These are phyloP conservation scores for Physcomitrellopsis africana DNA, from an alignment of 225 moss, liverwort and hornwort species.

Conservation along the genomic window DNA sequence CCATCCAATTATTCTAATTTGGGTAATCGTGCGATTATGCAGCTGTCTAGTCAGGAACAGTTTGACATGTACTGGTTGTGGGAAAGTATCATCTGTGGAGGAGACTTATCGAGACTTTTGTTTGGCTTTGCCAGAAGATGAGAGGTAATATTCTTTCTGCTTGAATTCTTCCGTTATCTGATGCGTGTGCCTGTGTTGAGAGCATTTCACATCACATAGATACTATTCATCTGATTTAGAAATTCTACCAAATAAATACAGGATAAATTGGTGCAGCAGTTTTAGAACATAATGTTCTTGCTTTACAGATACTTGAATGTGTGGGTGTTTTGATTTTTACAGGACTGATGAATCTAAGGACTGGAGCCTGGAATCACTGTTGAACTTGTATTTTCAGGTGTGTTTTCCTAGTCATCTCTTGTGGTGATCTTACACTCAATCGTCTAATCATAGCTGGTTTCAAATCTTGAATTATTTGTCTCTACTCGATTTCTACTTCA, in stretches of 20 bases:
- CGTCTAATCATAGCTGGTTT: background rate
- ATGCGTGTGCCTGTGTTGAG: too few species aligned
- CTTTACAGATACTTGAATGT: background rate
- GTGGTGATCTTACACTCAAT: background rate
- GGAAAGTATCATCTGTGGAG: constrained; percentile 48
- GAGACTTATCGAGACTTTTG: constrained; percentile 64
- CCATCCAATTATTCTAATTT: background rate
- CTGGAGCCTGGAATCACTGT: constrained; percentile 49
- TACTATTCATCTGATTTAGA: too few species aligned
- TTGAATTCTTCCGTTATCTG: background rate
- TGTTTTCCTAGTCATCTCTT: background rate
- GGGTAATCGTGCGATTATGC: constrained; percentile 18
- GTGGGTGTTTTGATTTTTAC: constrained; percentile 9
- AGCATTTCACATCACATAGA: too few species aligned
- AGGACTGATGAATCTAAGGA: constrained; percentile 46
- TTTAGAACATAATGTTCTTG: background rate
- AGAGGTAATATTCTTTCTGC: constrained; percentile 34
- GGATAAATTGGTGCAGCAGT: too few species aligned
- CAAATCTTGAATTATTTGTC: background rate
- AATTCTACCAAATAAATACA: too few species aligned
- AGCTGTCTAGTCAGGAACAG: constrained; percentile 65
- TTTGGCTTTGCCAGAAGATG: constrained; percentile 61
- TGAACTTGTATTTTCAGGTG: constrained; percentile 57
- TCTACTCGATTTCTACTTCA: background rate
- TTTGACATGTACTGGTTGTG: constrained; percentile 55